Evolutionary conservation across 495 filamentous ascomycete species (phyloP).

Genomic region (Echria macrotheca): DNA sequence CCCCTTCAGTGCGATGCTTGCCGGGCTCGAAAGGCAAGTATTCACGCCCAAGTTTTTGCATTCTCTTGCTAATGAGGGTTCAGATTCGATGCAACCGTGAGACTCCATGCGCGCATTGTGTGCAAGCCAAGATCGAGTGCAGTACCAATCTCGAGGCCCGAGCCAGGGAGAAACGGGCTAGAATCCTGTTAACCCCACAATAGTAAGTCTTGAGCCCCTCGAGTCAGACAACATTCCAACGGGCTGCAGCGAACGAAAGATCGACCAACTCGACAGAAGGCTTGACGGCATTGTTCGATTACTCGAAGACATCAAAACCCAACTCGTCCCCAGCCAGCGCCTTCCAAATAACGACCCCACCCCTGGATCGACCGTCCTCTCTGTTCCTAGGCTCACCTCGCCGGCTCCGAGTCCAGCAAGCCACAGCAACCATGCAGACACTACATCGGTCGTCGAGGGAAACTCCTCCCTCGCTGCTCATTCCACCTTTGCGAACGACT

Average conservation of each 20-base stretch:
- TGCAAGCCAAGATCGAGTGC: constrained; percentile 21
- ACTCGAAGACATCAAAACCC: constrained; percentile 32
- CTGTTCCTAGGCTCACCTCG: neutral
- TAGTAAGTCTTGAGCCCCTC: constrained; percentile 9
- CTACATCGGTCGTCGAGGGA: constrained; percentile 43
- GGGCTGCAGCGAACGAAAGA: constrained; percentile 55
- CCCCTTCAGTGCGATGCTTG: constrained; percentile 17
- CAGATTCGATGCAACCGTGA: constrained; percentile 51
- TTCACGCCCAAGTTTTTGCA: neutral
- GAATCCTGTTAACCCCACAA: constrained; percentile 21
- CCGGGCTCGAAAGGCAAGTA: constrained; percentile 15
- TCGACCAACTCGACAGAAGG: constrained; percentile 58
- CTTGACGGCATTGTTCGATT: constrained; percentile 50
- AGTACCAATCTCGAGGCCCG: constrained; percentile 8
- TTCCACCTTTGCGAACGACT: constrained; percentile 55
- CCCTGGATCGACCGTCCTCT: neutral
- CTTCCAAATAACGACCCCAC: neutral
- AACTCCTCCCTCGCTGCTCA: constrained; percentile 55
- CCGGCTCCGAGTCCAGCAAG: neutral
- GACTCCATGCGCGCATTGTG: constrained; percentile 18
- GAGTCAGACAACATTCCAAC: neutral
- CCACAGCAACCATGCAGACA: neutral
- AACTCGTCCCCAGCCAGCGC: constrained; percentile 6
- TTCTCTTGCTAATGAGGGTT: neutral
- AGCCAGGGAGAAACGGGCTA: constrained; percentile 15